Evolutionary conservation across 345 rosid genomes (phyloP).

Genomic region (Syzygium grande): DNA sequence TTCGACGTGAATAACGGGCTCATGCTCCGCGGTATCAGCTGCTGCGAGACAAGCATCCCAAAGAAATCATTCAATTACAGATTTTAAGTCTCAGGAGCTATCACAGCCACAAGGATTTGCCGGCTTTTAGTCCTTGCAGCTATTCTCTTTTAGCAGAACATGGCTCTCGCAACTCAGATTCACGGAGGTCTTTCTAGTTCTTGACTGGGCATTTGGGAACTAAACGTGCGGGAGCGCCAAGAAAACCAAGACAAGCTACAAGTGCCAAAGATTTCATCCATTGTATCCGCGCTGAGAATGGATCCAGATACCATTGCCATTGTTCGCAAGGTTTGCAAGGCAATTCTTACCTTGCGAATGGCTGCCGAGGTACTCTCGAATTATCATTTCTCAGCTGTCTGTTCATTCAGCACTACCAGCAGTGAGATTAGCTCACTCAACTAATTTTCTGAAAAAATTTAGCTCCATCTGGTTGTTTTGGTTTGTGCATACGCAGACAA

Average conservation of each 20-base stretch:
- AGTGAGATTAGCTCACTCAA: not conserved
- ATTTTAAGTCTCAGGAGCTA: not conserved
- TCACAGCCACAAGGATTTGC: not conserved
- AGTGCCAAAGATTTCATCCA: slow-evolving; percentile 4
- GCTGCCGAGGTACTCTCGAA: not conserved
- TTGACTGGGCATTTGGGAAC: slow-evolving; percentile 15
- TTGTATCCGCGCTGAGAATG: not conserved
- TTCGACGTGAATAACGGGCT: not conserved
- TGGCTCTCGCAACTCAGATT: not conserved
- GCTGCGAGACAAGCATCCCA: slow-evolving; percentile 3
- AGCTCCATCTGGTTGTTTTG: not conserved
- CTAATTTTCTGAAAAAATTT: rapidly evolving
- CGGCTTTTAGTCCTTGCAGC: slow-evolving; percentile 10
- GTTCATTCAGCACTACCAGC: not conserved
- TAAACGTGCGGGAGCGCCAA: not conserved
- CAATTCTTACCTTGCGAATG: not conserved
- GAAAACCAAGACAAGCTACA: not conserved
- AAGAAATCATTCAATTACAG: not conserved
- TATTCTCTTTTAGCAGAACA: slow-evolving; percentile 5
- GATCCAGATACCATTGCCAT: not conserved
- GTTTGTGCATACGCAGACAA: not conserved
- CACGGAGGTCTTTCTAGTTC: not conserved
- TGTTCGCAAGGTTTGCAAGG: not conserved
- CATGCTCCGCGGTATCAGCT: slow-evolving; percentile 2
- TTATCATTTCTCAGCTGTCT: not conserved